Percentiles rank a stretch among this genome's conserved stretches.
phyloP scores from a whole-genome alignment of 768 basidiomycete genomes.

The Kwoniella pini region DNA sequence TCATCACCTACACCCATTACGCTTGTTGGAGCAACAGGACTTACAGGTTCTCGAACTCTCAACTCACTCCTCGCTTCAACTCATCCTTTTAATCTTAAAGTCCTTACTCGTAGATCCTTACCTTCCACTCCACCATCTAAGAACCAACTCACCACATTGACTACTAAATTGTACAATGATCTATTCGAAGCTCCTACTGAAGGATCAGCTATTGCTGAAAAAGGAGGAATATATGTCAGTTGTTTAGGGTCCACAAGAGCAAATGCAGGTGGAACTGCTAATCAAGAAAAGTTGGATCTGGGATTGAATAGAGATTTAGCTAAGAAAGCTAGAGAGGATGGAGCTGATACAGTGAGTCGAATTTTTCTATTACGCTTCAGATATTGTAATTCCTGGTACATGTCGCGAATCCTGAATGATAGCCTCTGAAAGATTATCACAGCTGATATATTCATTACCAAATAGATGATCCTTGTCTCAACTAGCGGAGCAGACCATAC shows the following conservation, averaged over 20 bases:
- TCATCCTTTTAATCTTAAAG: conserved; percentile 37
- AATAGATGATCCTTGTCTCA: conserved; percentile 50
- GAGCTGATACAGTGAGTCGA: conserved; percentile 46
- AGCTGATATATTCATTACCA: too few relatives aligned
- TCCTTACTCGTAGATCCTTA: conserved; percentile 43
- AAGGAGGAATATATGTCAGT: conserved; percentile 34
- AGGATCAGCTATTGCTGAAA: conserved; percentile 3
- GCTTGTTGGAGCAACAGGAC: conserved; percentile 49
- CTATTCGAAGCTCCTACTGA: conserved; percentile 17
- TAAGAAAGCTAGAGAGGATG: conserved; percentile 44
- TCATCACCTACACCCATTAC: conserved; percentile 30
- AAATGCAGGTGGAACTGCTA: conserved; percentile 37
- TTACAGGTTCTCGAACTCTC: conserved; percentile 45
- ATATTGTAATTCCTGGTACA: too few relatives aligned
- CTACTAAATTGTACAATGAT: conserved; percentile 27
- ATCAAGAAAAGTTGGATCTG: conserved; percentile 47
- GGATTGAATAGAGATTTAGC: conserved; percentile 47
- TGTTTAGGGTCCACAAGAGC: conserved; percentile 50
- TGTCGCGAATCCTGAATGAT: too few relatives aligned
- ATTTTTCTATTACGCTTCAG: too few relatives aligned
- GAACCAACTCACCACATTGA: conserved; percentile 19
- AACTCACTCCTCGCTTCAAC: conserved; percentile 30
- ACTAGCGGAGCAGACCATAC: conserved; percentile 28
- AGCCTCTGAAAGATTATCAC: background rate
- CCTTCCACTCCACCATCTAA: conserved; percentile 4